Evolutionary conservation across 192 early-diverging fungal species (phyloP), one percentile per base, ranked within the genome.

Genomic region (Coemansia sp.): DNA sequence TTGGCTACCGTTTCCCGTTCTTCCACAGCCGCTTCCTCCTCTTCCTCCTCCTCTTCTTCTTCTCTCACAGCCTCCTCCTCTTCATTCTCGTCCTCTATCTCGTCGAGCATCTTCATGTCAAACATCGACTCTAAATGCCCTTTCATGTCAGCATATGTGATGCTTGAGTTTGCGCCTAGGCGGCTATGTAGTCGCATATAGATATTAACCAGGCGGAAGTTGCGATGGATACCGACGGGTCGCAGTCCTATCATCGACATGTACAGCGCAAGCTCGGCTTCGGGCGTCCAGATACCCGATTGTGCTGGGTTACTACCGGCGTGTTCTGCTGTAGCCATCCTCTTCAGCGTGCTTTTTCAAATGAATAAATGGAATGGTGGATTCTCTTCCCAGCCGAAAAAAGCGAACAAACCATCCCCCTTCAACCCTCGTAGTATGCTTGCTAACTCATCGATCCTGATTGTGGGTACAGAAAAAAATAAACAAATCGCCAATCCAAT

Each of bases 151-250:
- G 36, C 32, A 17, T 70, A 38, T 10, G 70, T 63, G 15, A 81
- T 67, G 13, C 61, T 66, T 5, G 58, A 25, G n/a, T 69, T 69
- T 60, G 41, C 23, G 29, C 74, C 74, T 4, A 76, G 45, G 33
- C 71, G 70, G 34, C 43, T 45, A 7, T 76, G 55, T n/a, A 81
- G 41, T 2, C 79, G 70, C 64, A 61, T 73, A 52, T 81, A 81
- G 19, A 81, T 81, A 33, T 81, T 81, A 13, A 81, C 25, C 48
- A 81, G 25, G 61, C 79, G 79, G 59, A 81, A 81, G 64, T 73
- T 66, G 41, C 57, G 63, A 66, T 81, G 79, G 17, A 80, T 80
- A 11, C 77, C 77, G 43, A 80, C 69, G 17, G 77, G 77, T 7
- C 77, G 72, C 34, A 80, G 62, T 15, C 77, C 77, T 15, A 80